Conservation (phyloP, 2,329 filamentous ascomycete species). For the Bretziella fagacearum region DNA sequence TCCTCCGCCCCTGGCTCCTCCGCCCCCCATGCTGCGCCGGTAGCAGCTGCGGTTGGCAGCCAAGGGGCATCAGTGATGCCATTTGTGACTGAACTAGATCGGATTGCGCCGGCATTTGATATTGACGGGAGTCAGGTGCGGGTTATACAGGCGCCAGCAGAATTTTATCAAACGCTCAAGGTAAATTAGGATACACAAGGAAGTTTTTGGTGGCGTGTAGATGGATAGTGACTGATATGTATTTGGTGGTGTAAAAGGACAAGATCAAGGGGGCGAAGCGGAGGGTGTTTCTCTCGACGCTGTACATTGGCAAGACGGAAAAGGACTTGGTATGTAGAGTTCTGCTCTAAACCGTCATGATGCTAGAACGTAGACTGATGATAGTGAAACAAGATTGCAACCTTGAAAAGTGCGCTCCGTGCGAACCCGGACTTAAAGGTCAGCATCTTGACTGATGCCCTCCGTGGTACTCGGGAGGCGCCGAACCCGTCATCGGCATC, state of each 20-base stretch:
- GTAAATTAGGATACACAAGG: conserved; percentile 26
- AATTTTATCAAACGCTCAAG: conserved; percentile 87
- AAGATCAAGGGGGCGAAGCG: conserved; percentile 67
- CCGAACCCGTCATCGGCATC: conserved; percentile 77
- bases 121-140: conserved; percentile 64
- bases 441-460: conserved; percentile 77
- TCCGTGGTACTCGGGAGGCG: conserved; percentile 81
- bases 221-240: neutral
- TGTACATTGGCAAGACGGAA: conserved; percentile 92
- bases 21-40: conserved; percentile 6
- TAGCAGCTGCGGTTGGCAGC: neutral
- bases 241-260: conserved; percentile 29
- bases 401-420: conserved; percentile 56
- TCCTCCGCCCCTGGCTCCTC: conserved; percentile 3
- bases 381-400: conserved; percentile 50
- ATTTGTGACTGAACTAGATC: conserved; percentile 60
- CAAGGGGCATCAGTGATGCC: conserved; percentile 22
- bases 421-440: conserved; percentile 61
- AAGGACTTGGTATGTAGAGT: conserved; percentile 49
- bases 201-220: neutral
- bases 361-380: neutral
- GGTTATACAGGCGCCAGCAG: conserved; percentile 62
- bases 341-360: neutral
- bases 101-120: conserved; percentile 78
- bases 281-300: conserved; percentile 80